A percentile compares a stretch with the other conserved stretches of the same genome.
phyloP scores from a whole-genome alignment of 768 basidiomycete species.

The Pleurotus giganteus region DNA sequence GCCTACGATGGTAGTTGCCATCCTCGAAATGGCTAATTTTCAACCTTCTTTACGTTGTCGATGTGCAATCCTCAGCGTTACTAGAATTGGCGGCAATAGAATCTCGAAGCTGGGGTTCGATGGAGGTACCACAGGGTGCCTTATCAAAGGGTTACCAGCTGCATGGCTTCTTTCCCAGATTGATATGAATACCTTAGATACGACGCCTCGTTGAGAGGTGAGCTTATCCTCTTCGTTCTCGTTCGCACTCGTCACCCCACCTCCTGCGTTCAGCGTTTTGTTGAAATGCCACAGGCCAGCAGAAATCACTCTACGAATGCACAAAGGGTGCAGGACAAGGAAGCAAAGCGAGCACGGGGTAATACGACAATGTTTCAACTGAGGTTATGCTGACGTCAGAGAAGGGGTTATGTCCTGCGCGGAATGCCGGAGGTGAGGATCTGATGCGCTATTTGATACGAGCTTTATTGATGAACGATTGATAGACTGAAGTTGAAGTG shows the following conservation, averaged over 20 bases:
- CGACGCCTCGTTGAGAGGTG: not conserved
- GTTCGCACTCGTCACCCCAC: not conserved
- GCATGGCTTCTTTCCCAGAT: slow-evolving; percentile 9
- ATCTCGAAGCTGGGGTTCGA: not conserved
- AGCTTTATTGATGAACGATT: not conserved
- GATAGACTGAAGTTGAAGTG: slow-evolving; percentile 69
- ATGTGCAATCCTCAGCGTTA: not conserved
- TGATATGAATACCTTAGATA: not conserved
- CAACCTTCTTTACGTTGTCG: not conserved
- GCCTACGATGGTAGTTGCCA: not conserved
- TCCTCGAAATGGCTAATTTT: not conserved
- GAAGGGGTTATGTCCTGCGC: slow-evolving; percentile 56
- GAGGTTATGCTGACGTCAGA: not conserved
- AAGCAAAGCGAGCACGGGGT: slow-evolving; percentile 63
- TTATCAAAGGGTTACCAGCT: not conserved
- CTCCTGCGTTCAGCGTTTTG: not conserved
- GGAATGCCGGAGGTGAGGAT: slow-evolving; percentile 56
- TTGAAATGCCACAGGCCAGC: slow-evolving; percentile 48
- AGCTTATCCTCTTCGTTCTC: slow-evolving; percentile 1
- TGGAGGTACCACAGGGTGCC: not conserved
- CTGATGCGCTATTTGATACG: not conserved
- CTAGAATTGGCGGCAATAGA: slow-evolving; percentile 4
- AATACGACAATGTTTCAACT: slow-evolving; percentile 11
- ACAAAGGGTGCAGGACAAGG: slow-evolving; percentile 60
- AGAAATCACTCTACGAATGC: slow-evolving; percentile 39